Base-by-base conservation (phyloP, 257 asterid genomes). In the Nicotiana knightiana region DNA sequence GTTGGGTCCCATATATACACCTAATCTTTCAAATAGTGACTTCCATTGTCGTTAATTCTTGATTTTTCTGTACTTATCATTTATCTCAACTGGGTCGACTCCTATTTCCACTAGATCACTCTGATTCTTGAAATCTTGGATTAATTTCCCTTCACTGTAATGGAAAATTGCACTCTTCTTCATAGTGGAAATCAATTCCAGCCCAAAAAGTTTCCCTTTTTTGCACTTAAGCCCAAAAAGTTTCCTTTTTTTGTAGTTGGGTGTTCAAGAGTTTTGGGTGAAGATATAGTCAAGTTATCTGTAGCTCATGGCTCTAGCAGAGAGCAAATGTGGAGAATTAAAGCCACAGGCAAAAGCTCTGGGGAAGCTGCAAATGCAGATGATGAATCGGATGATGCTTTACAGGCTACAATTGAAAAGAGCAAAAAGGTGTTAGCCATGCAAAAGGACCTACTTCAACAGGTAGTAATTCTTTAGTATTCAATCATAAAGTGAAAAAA, bases 381-480 rank as follows among this genome's bases (percentile, higher is more conserved):
- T 35, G 92, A 87, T 73, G 92, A 85, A 59, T 51, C 89, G 24
- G 97, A 91, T 12, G 96, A 94, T 67, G 89, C 92, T 57, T 86
- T 93, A 35, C 91, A 93, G 85, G 92, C 89, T 70, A 91, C 98
- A 1, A 87, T 92, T 81, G 95, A 91, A 81, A 94, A 92, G 88
- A 89, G 98, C 93, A 89, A 92, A 80, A 92, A 89, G 85, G 94
- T 93, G 76, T 89, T 94, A 80, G 95, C 93, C 30, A 76, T 88
- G 88, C 99, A 96, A 81, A 91, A 81, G 76, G 88, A 86, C 84
- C 92, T 96, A 54, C 90, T 96, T 67, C 87, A 88, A 77, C 97
- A 93, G 97, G 99, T 96, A 10, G 51, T 57, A n/a, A 76, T 83
- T 62, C 30, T 8, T 43, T 70, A 11, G 39, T 71, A 12, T 26